Evolutionary conservation across 192 early-diverging fungal genomes (phyloP).

Genomic region (Coemansia asiatica): DNA sequence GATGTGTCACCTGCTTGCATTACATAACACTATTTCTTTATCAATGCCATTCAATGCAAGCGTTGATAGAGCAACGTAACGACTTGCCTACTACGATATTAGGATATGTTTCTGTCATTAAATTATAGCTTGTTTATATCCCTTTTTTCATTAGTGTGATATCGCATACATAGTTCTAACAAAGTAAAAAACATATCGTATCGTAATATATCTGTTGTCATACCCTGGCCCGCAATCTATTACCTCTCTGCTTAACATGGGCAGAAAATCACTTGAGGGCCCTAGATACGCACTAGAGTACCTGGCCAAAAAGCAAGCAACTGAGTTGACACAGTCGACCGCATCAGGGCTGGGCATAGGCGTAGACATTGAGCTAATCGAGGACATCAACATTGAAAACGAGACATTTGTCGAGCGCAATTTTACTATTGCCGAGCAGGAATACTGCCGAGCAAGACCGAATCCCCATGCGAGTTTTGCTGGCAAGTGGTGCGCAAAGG

Average conservation of each 20-base stretch:
- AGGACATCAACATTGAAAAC: conserved; percentile 80
- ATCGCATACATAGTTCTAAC: not conserved
- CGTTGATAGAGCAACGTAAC: too few relatives aligned
- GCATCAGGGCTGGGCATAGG: conserved; percentile 66
- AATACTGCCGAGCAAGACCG: conserved; percentile 71
- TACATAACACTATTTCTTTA: conserved; percentile 5
- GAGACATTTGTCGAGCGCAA: conserved; percentile 86
- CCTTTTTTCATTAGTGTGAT: too few relatives aligned
- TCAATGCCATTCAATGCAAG: too few relatives aligned
- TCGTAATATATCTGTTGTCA: too few relatives aligned
- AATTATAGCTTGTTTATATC: not conserved
- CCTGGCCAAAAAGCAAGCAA: conserved; percentile 24
- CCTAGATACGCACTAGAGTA: conserved; percentile 20
- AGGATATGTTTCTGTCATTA: conserved; percentile 6
- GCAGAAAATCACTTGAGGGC: conserved; percentile 10
- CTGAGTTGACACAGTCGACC: not conserved
- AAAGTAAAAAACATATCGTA: too few relatives aligned
- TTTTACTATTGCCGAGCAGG: conserved; percentile 78
- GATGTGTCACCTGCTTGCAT: not conserved
- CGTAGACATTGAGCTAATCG: conserved; percentile 87
- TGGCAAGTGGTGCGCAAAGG: conserved; percentile 95
- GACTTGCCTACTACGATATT: too few relatives aligned
- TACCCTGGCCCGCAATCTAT: too few relatives aligned
- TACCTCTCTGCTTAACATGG: conserved; percentile 4
- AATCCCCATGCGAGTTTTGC: conserved; percentile 83